Evolutionary conservation across 306 rosid genomes (phyloP), one percentile per base, ranked within the genome.

Genomic region (Prunus kanzakura): DNA sequence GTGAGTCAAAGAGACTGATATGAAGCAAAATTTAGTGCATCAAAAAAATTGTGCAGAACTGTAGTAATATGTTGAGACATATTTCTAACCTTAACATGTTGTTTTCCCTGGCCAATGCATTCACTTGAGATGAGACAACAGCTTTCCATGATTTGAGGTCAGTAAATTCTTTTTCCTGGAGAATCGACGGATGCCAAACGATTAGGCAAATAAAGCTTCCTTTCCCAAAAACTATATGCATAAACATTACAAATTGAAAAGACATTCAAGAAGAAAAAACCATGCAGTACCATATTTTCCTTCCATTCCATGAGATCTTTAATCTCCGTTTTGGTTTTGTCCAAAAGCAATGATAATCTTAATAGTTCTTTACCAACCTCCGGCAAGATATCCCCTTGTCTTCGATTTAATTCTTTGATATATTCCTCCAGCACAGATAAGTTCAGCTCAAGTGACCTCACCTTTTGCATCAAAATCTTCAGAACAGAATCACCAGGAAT

Each of bases 391-490:
- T 72, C 83, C 4, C 77, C 85, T 76, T 84, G 93, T 82, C 80
- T 89, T 65, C 77, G 81, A 72, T 86, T 88, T 80, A 87, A 74
- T 78, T 91, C 98, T 82, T 91, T 90, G 83, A 86, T 71, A 68
- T 83, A 86, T 49, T 87, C 87, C 84, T 91, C 97, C 38, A 93
- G 61, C 49, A 86, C 86, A 16, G 97, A 86, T 78, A 93, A 85
- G 78, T 88, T 89, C 70, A 86, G 78, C 79, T 91, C 98, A 45
- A 89, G 84, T 46, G 93, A 82, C 79, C 86, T 86, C 77, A 93
- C 93, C 79, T 91, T 93, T 84, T 93, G 94, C 96, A 91, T 90
- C 91, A 93, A 86, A 83, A 93, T 93, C 93, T 87, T 93, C 77
- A 93, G 87, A 60, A 93, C 93, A 70, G 90, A 87, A 81, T 93